Percentiles rank a stretch among this genome's conserved stretches.
Conservation (phyloP, 2,329 filamentous ascomycete genomes). For the Exserohilum rostratum region DNA sequence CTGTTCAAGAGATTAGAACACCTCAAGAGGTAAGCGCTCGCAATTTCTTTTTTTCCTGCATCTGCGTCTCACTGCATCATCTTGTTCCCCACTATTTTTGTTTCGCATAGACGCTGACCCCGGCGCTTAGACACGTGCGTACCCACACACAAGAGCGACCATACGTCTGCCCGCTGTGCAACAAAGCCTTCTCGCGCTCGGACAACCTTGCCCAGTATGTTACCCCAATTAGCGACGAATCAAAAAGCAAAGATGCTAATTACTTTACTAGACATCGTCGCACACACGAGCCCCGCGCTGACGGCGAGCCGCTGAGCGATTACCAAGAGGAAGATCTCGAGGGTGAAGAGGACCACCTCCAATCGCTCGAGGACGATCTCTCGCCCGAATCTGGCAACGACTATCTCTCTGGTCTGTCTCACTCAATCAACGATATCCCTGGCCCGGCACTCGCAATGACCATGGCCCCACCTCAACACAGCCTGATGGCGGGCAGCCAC, state of each 20-base stretch:
- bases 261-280: slow-evolving; percentile 64
- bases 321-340: slow-evolving; percentile 85
- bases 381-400: slow-evolving; percentile 74
- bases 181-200: slow-evolving; percentile 97
- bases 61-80: slow-evolving; percentile 15
- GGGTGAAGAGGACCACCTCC: slow-evolving; percentile 84
- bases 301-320: slow-evolving; percentile 65
- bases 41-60: slow-evolving; percentile 36
- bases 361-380: slow-evolving; percentile 78
- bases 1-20: slow-evolving; percentile 99
- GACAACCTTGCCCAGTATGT: slow-evolving; percentile 97
- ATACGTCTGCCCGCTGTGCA: slow-evolving; percentile 96
- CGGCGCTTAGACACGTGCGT: slow-evolving; percentile 83
- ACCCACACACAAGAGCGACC: slow-evolving; percentile 99
- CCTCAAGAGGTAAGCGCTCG: slow-evolving; percentile 86
- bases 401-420: slow-evolving; percentile 52
- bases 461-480: slow-evolving; percentile 52
- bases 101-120: slow-evolving; percentile 57
- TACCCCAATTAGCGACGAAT: slow-evolving; percentile 14
- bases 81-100: slow-evolving; percentile 24
- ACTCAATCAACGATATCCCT: slow-evolving; percentile 46
- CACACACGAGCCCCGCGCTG: slow-evolving; percentile 79
- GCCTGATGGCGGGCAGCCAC: slow-evolving; percentile 53
- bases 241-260: slow-evolving; percentile 42
- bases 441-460: slow-evolving; percentile 45